These are phyloP conservation scores for Calonectria fujianensis DNA, from an alignment of 2,329 filamentous ascomycete genomes.

Conservation along the genomic window DNA sequence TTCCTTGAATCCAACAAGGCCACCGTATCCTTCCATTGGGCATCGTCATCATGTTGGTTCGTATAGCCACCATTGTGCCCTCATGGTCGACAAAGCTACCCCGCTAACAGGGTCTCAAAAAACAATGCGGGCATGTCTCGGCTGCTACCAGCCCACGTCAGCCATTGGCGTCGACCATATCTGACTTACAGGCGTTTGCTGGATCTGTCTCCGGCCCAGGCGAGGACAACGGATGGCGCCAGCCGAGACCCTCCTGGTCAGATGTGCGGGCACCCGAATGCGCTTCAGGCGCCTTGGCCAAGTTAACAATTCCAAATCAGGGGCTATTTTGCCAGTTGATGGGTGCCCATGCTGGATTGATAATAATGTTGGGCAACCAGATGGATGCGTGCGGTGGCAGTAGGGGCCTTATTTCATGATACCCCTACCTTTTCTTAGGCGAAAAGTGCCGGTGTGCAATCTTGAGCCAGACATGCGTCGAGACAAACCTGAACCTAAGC, in stretches of 20 bases:
- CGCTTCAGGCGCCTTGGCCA: background rate
- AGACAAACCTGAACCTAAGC: background rate
- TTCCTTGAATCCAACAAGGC: background rate
- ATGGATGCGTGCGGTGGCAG: constrained; percentile 5
- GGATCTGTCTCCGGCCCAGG: constrained; percentile 15
- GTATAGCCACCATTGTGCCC: background rate
- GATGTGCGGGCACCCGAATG: background rate
- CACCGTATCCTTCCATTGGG: background rate
- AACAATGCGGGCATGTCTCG: constrained; percentile 20
- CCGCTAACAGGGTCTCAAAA: background rate
- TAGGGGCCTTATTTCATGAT: background rate
- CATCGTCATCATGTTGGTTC: constrained; percentile 4
- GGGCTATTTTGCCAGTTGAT: background rate
- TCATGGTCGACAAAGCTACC: constrained; percentile 1
- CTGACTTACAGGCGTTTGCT: constrained; percentile 32
- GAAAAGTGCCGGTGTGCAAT: constrained; percentile 4
- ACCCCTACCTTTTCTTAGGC: too few species aligned
- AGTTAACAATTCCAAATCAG: constrained; percentile 21
- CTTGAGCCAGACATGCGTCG: background rate
- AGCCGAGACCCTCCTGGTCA: constrained; percentile 11
- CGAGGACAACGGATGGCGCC: constrained; percentile 3
- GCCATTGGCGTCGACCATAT: constrained; percentile 28
- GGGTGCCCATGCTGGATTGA: background rate
- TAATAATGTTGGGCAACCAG: background rate
- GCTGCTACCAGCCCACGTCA: constrained; percentile 37